Evolutionary conservation across 78 protist genomes (phyloP), one percentile per base, ranked within the genome.

Genomic region (Dictyostelium brefeldianum): DNA sequence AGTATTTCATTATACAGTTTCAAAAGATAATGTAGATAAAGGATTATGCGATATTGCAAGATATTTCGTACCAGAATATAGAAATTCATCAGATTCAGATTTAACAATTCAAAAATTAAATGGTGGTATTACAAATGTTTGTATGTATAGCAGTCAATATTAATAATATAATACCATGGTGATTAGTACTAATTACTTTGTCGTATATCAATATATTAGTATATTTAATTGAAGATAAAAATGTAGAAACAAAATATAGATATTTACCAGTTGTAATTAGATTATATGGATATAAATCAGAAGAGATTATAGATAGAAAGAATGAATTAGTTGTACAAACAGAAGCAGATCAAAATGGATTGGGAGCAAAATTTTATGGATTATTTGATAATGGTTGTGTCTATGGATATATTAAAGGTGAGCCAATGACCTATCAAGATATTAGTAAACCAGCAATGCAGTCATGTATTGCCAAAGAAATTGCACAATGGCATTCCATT

Each of bases 321-420:
- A 83, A 83, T 77, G 95, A 91, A 69, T 78, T 91, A 65, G 82
- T 82, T 51, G 89, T 91, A 78, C 89, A 83, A 36, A 75, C 83
- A 41, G 83, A 81, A 47, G 94, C 83, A 9, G 89, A 78, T 81
- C 75, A 81, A 22, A 80, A 91, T 71, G 95, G 95, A 31, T 81
- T 95, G 64, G 98, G 92, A 9, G 92, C 96, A 5, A 92, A 92
- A 57, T 81, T 92, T 51, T 92, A 92, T 81, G 96, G 96, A 9
- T 25, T 81, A n/a, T 92, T 92, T 48, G 90, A 92, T 54, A 92
- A 92, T 75, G 96, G 96, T 31, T 92, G 84, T 80, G 70, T 92
- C 14, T 92, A 92, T 81, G 90, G 90, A 17, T 92, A 57, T 89
- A 74, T 81, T 70, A 90, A 90, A 67, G 96, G 96, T 27, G 25